Evolutionary conservation across 2,329 filamentous ascomycete species (phyloP), one percentile per base, ranked within the genome.

Genomic region (Cytospora mali): DNA sequence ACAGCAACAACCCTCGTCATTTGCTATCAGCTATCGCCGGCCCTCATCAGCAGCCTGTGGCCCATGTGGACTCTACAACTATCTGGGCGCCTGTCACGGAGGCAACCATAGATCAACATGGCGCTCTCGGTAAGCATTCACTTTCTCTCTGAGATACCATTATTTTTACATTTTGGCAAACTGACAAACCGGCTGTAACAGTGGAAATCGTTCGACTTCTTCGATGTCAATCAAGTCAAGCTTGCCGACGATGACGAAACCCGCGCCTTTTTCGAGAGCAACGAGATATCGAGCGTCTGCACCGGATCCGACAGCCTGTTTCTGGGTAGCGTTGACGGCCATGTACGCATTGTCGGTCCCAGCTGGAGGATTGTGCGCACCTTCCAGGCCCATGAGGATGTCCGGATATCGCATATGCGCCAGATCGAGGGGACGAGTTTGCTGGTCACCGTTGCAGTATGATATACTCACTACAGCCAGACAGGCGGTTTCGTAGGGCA

Each of bases 141-240:
- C 6, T 6, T 18, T 11, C 2, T 10, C 9, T 14, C 6, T n/a
- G n/a, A n/a, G 9, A 28, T 27, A 23, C 13, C n/a, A 33, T 13
- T 11, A 13, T 11, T 13, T 10, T 23, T 33, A 18, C 4, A 2
- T 13, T n/a, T 11, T 1, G 31, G 33, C 4, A 7, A 1, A 39
- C 53, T 62, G n/a, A 60, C 58, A 48, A 21, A 18, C 18, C 46
- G 28, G 10, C 29, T 10, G 6, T n/a, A 25, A 25, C 69, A 97
- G 94, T 98, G 95, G 94, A 97, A 97, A 90, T 89, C 90, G 70
- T 99, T 99, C 81, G 93, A 96, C 84, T 99, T 99, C 88, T 98
- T 99, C 85, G 92, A 97, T 79, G 92, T 96, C 76, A 88, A 88
- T 74, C 89, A 91, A 74, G 88, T 97, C 76, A 87, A 89, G 73